Conservation (phyloP, 768 basidiomycete species). For the Boletus tomentosulus region DNA sequence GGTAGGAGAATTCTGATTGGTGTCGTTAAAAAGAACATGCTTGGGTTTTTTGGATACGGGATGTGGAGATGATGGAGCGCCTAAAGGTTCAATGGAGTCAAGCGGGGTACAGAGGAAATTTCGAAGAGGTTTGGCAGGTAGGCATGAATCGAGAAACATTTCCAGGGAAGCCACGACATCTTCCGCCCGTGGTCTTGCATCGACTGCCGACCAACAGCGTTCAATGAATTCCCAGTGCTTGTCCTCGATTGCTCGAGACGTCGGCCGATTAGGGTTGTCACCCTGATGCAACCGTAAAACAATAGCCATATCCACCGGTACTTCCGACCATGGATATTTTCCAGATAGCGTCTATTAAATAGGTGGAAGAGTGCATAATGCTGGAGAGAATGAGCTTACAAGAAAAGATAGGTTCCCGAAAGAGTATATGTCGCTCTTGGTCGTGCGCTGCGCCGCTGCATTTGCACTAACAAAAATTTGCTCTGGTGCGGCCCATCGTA, state of each 20-base stretch:
- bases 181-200: background rate
- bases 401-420: slow-evolving; percentile 27
- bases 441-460: slow-evolving; percentile 8
- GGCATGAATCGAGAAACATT: background rate
- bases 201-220: slow-evolving; percentile 1
- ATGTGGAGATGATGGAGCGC: background rate
- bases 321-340: slow-evolving; percentile 3
- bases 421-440: slow-evolving; percentile 12
- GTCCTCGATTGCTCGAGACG: background rate
- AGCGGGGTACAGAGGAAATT: background rate
- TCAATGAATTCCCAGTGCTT: slow-evolving; percentile 5
- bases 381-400: slow-evolving; percentile 11
- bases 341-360: slow-evolving; percentile 17
- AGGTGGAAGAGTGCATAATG: background rate
- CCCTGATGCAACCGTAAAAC: slow-evolving; percentile 7
- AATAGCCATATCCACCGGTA: background rate
- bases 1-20: background rate
- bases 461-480: slow-evolving; percentile 9
- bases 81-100: background rate
- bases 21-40: background rate
- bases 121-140: background rate
- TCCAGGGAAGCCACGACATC: background rate
- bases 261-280: slow-evolving; percentile 1
- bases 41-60: background rate
- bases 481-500: slow-evolving; percentile 43